phyloP scores from a whole-genome alignment of 2,329 filamentous ascomycete species.

The Fusarium nygamai region DNA sequence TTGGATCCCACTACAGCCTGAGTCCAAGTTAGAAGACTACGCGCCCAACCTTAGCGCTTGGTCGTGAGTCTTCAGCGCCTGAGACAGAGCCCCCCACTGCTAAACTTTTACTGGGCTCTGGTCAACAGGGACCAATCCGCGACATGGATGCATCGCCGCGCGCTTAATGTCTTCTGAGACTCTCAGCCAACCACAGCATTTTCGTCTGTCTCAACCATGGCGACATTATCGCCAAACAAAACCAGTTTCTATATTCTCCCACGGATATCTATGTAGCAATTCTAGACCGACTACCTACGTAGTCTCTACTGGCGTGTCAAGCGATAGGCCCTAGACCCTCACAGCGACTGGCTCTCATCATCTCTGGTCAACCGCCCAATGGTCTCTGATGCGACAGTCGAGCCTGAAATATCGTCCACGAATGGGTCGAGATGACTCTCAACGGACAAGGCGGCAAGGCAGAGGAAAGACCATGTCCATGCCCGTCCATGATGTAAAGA shows the following conservation, averaged over 20 bases:
- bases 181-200: conserved; percentile 31
- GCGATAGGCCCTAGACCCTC: conserved; percentile 21
- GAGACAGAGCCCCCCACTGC: conserved; percentile 4
- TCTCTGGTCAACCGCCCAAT: conserved; percentile 22
- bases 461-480: neutral
- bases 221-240: conserved; percentile 24
- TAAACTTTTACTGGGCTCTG: conserved; percentile 11
- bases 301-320: conserved; percentile 23
- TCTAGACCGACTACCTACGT: neutral
- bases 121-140: conserved; percentile 31
- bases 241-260: neutral
- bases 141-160: conserved; percentile 23
- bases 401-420: conserved; percentile 15
- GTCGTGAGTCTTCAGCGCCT: neutral
- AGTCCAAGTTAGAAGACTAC: neutral
- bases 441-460: conserved; percentile 15
- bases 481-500: neutral
- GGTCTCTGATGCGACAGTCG: conserved; percentile 18
- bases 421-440: conserved; percentile 29
- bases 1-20: neutral
- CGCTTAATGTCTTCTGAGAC: conserved; percentile 40
- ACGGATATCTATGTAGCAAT: neutral
- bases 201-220: conserved; percentile 13
- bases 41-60: conserved; percentile 25
- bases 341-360: conserved; percentile 32